A percentile compares a stretch with the other conserved stretches of the same genome.
Conservation (phyloP, 306 rosid genomes). For the Prosopis cineraria region DNA sequence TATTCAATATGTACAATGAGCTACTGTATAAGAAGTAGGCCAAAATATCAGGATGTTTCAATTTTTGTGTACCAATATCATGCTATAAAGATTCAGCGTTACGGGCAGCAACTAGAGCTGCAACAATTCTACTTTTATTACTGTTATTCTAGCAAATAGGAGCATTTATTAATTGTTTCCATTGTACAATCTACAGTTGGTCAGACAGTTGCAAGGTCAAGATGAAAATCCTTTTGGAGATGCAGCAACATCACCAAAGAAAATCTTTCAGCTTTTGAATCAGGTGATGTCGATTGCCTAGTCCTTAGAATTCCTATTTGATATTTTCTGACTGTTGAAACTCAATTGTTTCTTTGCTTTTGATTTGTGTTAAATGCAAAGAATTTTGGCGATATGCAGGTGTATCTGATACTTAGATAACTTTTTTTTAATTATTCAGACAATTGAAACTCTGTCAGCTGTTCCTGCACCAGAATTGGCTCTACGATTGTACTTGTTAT, state of each 20-base stretch:
- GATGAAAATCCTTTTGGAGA: slow-evolving; percentile 93
- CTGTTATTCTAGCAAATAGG: slow-evolving; percentile 8
- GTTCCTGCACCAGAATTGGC: slow-evolving; percentile 89
- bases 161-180: slow-evolving; percentile 30
- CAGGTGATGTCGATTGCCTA: slow-evolving; percentile 53
- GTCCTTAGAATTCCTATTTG: neutral
- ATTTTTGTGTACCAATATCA: neutral
- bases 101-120: neutral
- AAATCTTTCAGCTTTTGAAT: slow-evolving; percentile 90
- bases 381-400: slow-evolving; percentile 4
- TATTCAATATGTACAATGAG: no score
- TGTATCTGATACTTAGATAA: slow-evolving; percentile 22
- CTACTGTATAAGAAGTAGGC: slow-evolving; percentile 13
- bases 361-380: slow-evolving; percentile 2
- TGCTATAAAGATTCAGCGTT: slow-evolving; percentile 10
- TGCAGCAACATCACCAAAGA: slow-evolving; percentile 82
- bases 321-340: slow-evolving; percentile 10
- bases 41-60: slow-evolving; percentile 1
- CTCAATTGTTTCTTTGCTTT: slow-evolving; percentile 8
- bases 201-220: slow-evolving; percentile 93
- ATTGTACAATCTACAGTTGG: slow-evolving; percentile 64
- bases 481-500: slow-evolving; percentile 83
- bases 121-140: slow-evolving; percentile 4
- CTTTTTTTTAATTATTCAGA: slow-evolving; percentile 52
- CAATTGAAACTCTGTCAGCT: slow-evolving; percentile 72